Conservation (phyloP, 1,284 basidiomycete species). For the Caloboletus firmus region DNA sequence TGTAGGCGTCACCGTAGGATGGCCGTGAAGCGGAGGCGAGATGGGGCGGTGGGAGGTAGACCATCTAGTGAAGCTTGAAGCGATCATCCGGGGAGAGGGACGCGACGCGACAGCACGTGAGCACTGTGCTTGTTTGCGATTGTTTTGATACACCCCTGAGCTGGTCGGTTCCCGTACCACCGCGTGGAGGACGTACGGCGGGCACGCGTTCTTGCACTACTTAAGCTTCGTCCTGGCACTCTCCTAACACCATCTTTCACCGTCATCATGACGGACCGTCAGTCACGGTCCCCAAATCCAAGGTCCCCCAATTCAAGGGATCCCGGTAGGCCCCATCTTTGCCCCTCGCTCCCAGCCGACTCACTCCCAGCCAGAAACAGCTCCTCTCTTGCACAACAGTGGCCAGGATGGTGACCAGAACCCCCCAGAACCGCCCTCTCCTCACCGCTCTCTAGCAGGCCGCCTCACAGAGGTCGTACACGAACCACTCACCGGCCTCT, state of each 20-base stretch:
- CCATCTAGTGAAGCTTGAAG: slow-evolving; percentile 50
- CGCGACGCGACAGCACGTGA: slow-evolving; percentile 17
- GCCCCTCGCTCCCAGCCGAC: neutral
- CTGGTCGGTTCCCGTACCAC: slow-evolving; percentile 11
- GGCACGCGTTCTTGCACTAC: slow-evolving; percentile 34
- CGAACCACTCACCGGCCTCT: slow-evolving; percentile 81
- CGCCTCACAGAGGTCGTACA: slow-evolving; percentile 58
- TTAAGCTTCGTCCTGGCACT: slow-evolving; percentile 23
- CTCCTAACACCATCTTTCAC: slow-evolving; percentile 12
- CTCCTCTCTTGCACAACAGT: slow-evolving; percentile 52
- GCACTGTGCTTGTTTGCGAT: slow-evolving; percentile 14
- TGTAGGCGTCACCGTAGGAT: slow-evolving; percentile 82
- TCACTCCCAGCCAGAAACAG: slow-evolving; percentile 45
- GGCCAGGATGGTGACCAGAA: slow-evolving; percentile 40
- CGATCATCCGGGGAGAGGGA: neutral
- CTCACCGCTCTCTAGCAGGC: slow-evolving; percentile 44
- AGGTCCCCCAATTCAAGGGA: slow-evolving; percentile 41
- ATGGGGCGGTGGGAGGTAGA: slow-evolving; percentile 69
- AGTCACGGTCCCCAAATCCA: slow-evolving; percentile 35
- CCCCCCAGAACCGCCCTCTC: slow-evolving; percentile 19
- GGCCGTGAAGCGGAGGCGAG: slow-evolving; percentile 52
- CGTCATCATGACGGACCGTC: slow-evolving; percentile 40
- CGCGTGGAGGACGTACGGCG: slow-evolving; percentile 31
- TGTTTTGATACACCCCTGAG: slow-evolving; percentile 20
- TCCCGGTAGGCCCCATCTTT: slow-evolving; percentile 37